A percentile compares a stretch with the other conserved stretches of the same genome.
phyloP scores from a whole-genome alignment of 1,284 basidiomycete genomes.

The Ceratobasidium sp. region DNA sequence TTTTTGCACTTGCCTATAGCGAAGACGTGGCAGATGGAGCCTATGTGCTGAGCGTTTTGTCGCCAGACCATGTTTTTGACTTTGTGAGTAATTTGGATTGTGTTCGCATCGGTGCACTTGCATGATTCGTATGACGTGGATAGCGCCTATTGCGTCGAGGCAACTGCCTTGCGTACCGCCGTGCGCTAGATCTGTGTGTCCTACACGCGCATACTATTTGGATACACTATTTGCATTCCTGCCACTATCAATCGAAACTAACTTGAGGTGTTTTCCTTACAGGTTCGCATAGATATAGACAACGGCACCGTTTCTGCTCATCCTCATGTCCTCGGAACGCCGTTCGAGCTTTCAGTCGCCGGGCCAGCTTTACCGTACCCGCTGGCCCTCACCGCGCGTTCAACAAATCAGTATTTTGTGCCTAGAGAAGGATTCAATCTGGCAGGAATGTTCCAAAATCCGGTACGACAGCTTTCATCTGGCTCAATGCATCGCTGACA shows the following conservation, averaged over 20 bases:
- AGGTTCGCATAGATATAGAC: slow-evolving; percentile 35
- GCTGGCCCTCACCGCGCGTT: slow-evolving; percentile 29
- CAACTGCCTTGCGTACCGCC: not conserved
- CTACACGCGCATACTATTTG: not conserved
- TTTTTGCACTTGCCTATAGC: not conserved
- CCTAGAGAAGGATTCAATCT: slow-evolving; percentile 35
- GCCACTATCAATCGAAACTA: not conserved
- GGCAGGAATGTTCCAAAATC: slow-evolving; percentile 38
- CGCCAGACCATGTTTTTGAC: slow-evolving; percentile 39
- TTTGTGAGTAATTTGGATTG: slow-evolving; percentile 36
- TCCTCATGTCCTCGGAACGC: slow-evolving; percentile 37
- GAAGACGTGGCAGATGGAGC: slow-evolving; percentile 38
- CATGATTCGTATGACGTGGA: no score
- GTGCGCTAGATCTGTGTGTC: not conserved
- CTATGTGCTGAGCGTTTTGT: slow-evolving; percentile 37
- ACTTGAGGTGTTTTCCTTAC: not conserved
- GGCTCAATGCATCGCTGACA: not conserved
- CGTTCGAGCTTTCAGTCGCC: slow-evolving; percentile 35
- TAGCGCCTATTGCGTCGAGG: no score
- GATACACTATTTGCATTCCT: not conserved
- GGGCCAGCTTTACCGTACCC: slow-evolving; percentile 28
- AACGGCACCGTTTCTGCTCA: slow-evolving; percentile 24
- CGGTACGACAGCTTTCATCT: slow-evolving; percentile 1
- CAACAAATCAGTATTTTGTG: slow-evolving; percentile 21
- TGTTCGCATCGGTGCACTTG: no score